Conservation (phyloP, 495 filamentous ascomycete genomes). For the Aspergillus leporis region DNA sequence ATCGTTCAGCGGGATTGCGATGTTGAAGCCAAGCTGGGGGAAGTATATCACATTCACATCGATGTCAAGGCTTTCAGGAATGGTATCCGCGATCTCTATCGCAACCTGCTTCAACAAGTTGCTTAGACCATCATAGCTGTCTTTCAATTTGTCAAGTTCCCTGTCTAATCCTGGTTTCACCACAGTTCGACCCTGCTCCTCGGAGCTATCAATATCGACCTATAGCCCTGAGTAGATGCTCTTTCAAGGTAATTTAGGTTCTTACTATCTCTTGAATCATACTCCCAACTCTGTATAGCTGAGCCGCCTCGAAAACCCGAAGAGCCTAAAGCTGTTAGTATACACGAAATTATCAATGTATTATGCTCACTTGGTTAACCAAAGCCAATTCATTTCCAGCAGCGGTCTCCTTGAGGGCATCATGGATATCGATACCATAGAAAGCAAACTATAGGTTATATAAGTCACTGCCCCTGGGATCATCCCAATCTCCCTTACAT, state of each 20-base stretch:
- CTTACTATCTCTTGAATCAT: slow-evolving; percentile 66
- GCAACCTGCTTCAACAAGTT: slow-evolving; percentile 68
- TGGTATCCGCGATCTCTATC: slow-evolving; percentile 56
- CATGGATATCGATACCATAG: slow-evolving; percentile 66
- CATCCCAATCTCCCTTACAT: slow-evolving; percentile 15
- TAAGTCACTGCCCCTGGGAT: background rate
- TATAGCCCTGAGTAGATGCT: slow-evolving; percentile 23
- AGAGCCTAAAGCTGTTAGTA: slow-evolving; percentile 34
- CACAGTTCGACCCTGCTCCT: slow-evolving; percentile 69
- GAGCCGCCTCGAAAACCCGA: slow-evolving; percentile 44
- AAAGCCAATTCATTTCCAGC: slow-evolving; percentile 57
- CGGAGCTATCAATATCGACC: slow-evolving; percentile 83
- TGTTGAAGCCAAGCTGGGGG: slow-evolving; percentile 88
- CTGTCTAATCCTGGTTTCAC: slow-evolving; percentile 72
- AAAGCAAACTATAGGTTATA: slow-evolving; percentile 58
- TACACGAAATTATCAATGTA: background rate
- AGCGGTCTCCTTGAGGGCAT: slow-evolving; percentile 61
- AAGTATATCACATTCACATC: slow-evolving; percentile 82
- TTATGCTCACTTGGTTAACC: slow-evolving; percentile 52
- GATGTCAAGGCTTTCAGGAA: slow-evolving; percentile 62
- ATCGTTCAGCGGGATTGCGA: slow-evolving; percentile 67
- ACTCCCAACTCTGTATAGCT: slow-evolving; percentile 65
- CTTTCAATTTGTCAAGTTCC: slow-evolving; percentile 76
- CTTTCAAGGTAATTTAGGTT: background rate
- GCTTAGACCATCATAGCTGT: slow-evolving; percentile 73